Percentiles rank a stretch among this genome's conserved stretches.
Conservation (phyloP, 257 asterid species). For the Nicotiana noctiflora region DNA sequence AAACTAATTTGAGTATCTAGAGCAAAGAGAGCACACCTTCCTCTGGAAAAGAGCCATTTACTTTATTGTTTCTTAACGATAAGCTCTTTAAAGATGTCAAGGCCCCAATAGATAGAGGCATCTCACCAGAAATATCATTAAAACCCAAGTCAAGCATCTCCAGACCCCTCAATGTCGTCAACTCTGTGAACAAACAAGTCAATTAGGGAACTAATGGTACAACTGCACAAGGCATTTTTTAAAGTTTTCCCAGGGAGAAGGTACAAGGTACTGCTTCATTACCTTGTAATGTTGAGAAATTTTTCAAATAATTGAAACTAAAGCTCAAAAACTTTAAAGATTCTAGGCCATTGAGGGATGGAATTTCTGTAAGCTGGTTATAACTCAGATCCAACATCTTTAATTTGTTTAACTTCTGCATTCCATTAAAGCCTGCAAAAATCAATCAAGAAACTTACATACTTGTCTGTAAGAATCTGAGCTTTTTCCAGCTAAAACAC, state of each 20-base stretch:
- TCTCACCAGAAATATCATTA: background rate
- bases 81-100: constrained; percentile 18
- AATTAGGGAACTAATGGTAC: background rate
- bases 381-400: constrained; percentile 4
- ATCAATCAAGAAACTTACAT: background rate
- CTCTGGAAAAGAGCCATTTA: constrained; percentile 8
- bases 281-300: constrained; percentile 16
- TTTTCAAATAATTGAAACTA: background rate
- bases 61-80: background rate
- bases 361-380: constrained; percentile 10
- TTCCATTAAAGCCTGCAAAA: constrained; percentile 17
- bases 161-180: constrained; percentile 1
- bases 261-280: background rate
- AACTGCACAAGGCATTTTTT: background rate
- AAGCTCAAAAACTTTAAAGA: constrained; percentile 10
- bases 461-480: background rate
- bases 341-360: background rate
- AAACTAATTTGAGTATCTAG: background rate
- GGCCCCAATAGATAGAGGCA: background rate
- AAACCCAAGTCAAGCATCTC: constrained; percentile 10
- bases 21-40: constrained; percentile 4
- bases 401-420: constrained; percentile 12
- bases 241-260: no score
- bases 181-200: constrained; percentile 1
- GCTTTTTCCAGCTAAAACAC: no score